Percentiles rank a stretch among this genome's conserved stretches.
Evolutionary conservation across 2,329 filamentous ascomycete genomes (phyloP).

Genomic region (Lojkania enalia): DNA sequence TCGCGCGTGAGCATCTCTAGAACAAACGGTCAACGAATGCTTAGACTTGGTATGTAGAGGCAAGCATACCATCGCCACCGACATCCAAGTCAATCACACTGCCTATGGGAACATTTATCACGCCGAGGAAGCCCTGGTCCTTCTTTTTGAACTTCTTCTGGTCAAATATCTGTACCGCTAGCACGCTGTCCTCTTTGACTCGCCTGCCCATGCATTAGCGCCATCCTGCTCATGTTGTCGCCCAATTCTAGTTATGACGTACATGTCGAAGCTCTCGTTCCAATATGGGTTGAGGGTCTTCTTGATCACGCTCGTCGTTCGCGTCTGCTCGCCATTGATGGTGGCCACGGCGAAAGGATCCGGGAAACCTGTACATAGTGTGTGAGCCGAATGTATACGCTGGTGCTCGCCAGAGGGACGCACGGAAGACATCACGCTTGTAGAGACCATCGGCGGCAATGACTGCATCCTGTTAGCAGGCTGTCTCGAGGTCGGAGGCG

Average conservation of each 20-base stretch:
- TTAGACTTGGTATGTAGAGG: conserved; percentile 2
- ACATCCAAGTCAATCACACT: conserved; percentile 89
- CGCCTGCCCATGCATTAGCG: conserved; percentile 60
- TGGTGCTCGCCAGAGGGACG: conserved; percentile 46
- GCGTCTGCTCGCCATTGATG: conserved; percentile 95
- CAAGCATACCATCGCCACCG: conserved; percentile 79
- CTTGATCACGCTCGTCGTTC: conserved; percentile 96
- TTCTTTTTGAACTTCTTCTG: conserved; percentile 99
- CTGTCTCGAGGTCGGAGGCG: conserved; percentile 3
- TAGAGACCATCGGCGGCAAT: conserved; percentile 98
- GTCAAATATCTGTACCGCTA: conserved; percentile 98
- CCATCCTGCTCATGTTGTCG: conserved; percentile 9
- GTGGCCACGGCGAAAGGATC: conserved; percentile 98
- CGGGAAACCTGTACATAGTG: conserved; percentile 72
- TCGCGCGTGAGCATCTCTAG: conserved; percentile 95
- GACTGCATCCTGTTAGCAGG: conserved; percentile 61
- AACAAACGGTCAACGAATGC: no score
- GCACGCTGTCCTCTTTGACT: conserved; percentile 91
- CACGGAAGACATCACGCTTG: conserved; percentile 99
- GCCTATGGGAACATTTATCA: conserved; percentile 95
- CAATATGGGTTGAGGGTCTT: conserved; percentile 99
- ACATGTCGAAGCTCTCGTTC: conserved; percentile 99
- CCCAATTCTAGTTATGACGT: conserved; percentile 45
- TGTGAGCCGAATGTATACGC: conserved; percentile 33
- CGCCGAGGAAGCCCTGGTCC: conserved; percentile 97